These are phyloP conservation scores for Paraconiothyrium brasiliense DNA, from an alignment of 2,329 filamentous ascomycete genomes.

Conservation along the genomic window DNA sequence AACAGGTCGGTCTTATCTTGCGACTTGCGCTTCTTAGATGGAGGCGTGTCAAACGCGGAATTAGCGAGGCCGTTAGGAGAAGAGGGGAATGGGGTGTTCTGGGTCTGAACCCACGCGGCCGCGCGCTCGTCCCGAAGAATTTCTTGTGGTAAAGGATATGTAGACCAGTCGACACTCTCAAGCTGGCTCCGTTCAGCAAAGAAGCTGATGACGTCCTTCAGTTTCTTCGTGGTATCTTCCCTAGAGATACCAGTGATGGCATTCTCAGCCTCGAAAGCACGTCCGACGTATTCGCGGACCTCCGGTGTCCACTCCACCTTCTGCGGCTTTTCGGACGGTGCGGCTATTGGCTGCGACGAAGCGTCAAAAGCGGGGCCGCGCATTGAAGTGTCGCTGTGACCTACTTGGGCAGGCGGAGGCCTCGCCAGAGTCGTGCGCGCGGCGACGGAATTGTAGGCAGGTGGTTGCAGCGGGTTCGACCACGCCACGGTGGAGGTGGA, in stretches of 20 bases:
- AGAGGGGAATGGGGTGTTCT: slow-evolving; percentile 30
- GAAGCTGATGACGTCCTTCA: slow-evolving; percentile 85
- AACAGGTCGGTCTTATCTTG: slow-evolving; percentile 61
- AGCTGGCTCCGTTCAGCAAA: slow-evolving; percentile 79
- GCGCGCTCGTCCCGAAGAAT: slow-evolving; percentile 74
- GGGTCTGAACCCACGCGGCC: slow-evolving; percentile 34
- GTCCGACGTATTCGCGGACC: slow-evolving; percentile 88
- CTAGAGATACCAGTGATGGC: slow-evolving; percentile 53
- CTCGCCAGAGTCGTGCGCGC: slow-evolving; percentile 52
- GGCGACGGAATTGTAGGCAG: slow-evolving; percentile 58
- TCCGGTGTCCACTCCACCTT: slow-evolving; percentile 82
- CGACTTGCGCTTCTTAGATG: slow-evolving; percentile 86
- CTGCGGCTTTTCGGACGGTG: slow-evolving; percentile 51
- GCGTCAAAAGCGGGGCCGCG: slow-evolving; percentile 24
- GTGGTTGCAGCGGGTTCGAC: slow-evolving; percentile 36
- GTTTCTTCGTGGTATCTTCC: slow-evolving; percentile 80
- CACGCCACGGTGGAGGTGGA: slow-evolving; percentile 39
- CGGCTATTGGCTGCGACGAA: slow-evolving; percentile 27
- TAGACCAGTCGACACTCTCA: slow-evolving; percentile 81
- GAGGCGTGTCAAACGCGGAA: slow-evolving; percentile 53
- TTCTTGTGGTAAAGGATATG: slow-evolving; percentile 83
- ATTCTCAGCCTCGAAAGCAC: slow-evolving; percentile 82
- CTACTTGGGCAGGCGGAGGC: slow-evolving; percentile 31
- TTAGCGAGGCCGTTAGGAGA: slow-evolving; percentile 45
- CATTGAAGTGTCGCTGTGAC: slow-evolving; percentile 16